Conservation (phyloP, 257 asterid genomes). For the Petunia secreta region DNA sequence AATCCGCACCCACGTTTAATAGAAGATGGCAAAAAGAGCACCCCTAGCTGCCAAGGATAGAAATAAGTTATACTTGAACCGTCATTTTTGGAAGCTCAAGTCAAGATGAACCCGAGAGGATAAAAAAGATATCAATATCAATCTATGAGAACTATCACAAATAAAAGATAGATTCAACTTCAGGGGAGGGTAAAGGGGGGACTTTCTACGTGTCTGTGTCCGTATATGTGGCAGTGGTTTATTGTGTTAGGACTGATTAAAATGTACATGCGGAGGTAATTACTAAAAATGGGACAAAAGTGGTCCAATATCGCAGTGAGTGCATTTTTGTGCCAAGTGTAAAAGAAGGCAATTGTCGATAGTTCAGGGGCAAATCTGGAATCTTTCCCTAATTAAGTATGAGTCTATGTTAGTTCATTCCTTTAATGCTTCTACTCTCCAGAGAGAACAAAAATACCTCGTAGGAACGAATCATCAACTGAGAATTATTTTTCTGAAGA, state of each 20-base stretch:
- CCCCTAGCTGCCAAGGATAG: slow-evolving; percentile 70
- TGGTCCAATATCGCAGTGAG: background rate
- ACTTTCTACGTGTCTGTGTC: background rate
- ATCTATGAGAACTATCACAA: background rate
- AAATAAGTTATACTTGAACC: slow-evolving; percentile 18
- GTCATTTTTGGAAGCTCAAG: slow-evolving; percentile 23
- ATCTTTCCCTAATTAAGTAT: background rate
- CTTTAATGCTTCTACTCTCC: background rate
- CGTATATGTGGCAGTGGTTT: background rate
- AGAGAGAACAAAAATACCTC: slow-evolving; percentile 54
- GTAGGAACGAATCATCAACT: slow-evolving; percentile 94
- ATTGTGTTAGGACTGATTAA: background rate
- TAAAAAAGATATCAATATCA: background rate
- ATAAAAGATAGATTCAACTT: background rate
- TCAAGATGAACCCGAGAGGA: background rate
- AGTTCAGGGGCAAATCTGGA: background rate
- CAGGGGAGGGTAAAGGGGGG: background rate
- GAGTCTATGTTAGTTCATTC: background rate
- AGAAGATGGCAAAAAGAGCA: slow-evolving; percentile 71
- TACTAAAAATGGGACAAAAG: background rate
- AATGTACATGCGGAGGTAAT: background rate
- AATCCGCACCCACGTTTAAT: slow-evolving; percentile 49
- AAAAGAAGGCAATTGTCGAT: background rate
- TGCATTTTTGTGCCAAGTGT: background rate
- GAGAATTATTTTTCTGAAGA: slow-evolving; percentile 94